phyloP scores from a whole-genome alignment of 2,329 filamentous ascomycete species.

The Byssothecium circinans region DNA sequence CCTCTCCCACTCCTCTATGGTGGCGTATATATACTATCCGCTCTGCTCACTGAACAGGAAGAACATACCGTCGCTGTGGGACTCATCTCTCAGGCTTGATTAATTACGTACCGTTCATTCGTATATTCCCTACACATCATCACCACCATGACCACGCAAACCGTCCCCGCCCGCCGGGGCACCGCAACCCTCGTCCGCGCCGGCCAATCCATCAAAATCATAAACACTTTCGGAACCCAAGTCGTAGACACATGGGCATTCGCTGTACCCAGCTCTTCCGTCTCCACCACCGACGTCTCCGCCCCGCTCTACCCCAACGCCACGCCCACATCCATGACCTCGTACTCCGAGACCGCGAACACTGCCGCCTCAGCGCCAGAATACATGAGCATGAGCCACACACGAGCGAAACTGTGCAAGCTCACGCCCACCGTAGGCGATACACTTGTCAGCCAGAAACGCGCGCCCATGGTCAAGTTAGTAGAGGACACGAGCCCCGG shows the following conservation, averaged over 20 bases:
- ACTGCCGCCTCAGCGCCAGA: slow-evolving; percentile 32
- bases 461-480: slow-evolving; percentile 36
- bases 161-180: slow-evolving; percentile 50
- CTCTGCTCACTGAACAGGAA: no score
- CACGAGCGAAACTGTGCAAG: slow-evolving; percentile 32
- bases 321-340: slow-evolving; percentile 21
- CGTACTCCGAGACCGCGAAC: slow-evolving; percentile 28
- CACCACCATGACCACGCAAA: slow-evolving; percentile 20
- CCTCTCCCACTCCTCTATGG: no score
- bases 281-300: slow-evolving; percentile 23
- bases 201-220: slow-evolving; percentile 49
- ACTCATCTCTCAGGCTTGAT: no score
- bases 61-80: no score
- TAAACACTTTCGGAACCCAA: slow-evolving; percentile 53
- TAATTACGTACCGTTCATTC: no score
- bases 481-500: slow-evolving; percentile 38
- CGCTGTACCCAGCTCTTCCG: slow-evolving; percentile 31
- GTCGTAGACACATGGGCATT: slow-evolving; percentile 56
- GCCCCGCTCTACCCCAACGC: slow-evolving; percentile 34
- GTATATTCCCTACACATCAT: no score
- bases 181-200: slow-evolving; percentile 43
- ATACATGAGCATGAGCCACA: slow-evolving; percentile 43
- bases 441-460: slow-evolving; percentile 36
- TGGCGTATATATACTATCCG: no score
- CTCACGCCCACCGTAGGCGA: slow-evolving; percentile 34